Evolutionary conservation across 73 alveolate species (phyloP).

Genomic region (Paramecium sonneborni): DNA sequence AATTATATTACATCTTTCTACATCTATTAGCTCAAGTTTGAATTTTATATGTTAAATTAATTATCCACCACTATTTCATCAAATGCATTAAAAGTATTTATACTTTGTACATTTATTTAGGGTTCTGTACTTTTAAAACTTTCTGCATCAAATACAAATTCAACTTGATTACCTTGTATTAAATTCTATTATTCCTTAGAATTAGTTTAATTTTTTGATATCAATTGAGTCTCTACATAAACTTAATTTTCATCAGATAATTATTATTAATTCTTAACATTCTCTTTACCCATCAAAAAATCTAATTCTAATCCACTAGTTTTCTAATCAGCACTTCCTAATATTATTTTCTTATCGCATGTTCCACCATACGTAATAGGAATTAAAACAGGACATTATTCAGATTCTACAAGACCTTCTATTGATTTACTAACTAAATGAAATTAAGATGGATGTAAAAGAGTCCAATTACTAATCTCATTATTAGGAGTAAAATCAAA

Average conservation of each 20-base stretch:
- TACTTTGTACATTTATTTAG: background rate
- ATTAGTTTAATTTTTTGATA: background rate
- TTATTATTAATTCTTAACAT: background rate
- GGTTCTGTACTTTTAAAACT: background rate
- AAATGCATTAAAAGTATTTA: background rate
- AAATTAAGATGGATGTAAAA: conserved; percentile 73
- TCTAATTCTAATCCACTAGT: conserved; percentile 7
- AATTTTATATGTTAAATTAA: background rate
- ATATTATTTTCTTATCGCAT: background rate
- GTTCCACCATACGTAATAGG: conserved; percentile 81
- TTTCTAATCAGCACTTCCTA: conserved; percentile 58
- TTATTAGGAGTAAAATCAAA: conserved; percentile 79
- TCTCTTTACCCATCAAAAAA: conserved; percentile 14
- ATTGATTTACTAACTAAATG: conserved; percentile 46
- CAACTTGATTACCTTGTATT: background rate
- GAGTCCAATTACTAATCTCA: conserved; percentile 66
- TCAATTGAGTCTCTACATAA: background rate
- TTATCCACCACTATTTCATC: background rate
- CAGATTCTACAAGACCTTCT: conserved; percentile 73
- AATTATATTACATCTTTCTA: background rate
- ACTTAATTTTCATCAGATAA: background rate
- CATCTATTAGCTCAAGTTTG: background rate
- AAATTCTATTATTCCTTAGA: background rate
- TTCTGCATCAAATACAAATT: background rate
- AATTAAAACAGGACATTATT: conserved; percentile 68